Evolutionary conservation across 768 basidiomycete genomes (phyloP).

Genomic region (Neoboletus brunneissimus): DNA sequence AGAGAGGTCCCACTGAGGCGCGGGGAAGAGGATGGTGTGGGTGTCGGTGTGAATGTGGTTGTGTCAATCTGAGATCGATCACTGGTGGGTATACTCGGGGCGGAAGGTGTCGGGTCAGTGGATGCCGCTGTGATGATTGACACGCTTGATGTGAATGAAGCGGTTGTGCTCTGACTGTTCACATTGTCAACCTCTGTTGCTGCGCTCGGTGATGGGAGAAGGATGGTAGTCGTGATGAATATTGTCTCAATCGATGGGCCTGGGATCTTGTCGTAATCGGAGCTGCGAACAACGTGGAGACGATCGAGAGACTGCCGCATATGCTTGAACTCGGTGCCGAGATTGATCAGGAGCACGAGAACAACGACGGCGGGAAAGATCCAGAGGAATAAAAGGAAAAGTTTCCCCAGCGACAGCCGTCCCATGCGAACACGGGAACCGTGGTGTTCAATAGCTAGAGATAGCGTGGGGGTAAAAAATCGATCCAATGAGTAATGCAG

Average conservation of each 20-base stretch:
- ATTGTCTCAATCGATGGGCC: constrained; percentile 23
- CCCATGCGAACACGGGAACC: constrained; percentile 6
- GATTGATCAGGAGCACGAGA: constrained; percentile 21
- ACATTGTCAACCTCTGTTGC: background rate
- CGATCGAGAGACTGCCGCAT: constrained; percentile 27
- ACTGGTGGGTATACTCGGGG: constrained; percentile 1
- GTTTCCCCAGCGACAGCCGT: constrained; percentile 11
- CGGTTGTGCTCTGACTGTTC: constrained; percentile 2
- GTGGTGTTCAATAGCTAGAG: constrained; percentile 28
- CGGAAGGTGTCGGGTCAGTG: constrained; percentile 1
- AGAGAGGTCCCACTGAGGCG: constrained; percentile 20
- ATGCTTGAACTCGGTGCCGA: constrained; percentile 27
- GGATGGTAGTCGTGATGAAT: constrained; percentile 30
- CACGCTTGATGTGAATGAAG: constrained; percentile 2
- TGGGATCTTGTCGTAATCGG: constrained; percentile 5
- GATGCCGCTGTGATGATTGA: constrained; percentile 11
- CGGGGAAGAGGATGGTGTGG: constrained; percentile 14
- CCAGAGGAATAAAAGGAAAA: constrained; percentile 15
- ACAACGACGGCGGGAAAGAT: constrained; percentile 16
- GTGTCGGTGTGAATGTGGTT: constrained; percentile 6
- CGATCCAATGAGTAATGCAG: constrained; percentile 56
- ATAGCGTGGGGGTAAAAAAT: constrained; percentile 57
- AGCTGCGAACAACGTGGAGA: constrained; percentile 5
- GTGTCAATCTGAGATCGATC: constrained; percentile 15
- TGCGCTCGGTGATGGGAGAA: constrained; percentile 10